phyloP scores from a whole-genome alignment of 257 asterid genomes.

The Solanum paucissectum region DNA sequence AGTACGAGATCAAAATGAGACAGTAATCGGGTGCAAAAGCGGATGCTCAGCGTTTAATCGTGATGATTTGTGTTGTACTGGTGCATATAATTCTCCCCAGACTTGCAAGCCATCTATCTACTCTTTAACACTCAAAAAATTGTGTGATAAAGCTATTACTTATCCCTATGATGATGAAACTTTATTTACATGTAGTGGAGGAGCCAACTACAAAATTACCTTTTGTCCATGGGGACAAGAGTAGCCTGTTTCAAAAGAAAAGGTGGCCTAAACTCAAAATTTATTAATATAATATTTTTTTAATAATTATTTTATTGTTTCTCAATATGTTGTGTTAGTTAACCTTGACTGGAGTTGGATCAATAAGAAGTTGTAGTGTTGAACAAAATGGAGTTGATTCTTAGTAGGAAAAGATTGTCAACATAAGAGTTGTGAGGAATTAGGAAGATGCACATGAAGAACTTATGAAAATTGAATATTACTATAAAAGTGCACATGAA shows the following conservation, averaged over 20 bases:
- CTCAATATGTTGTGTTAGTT: not conserved
- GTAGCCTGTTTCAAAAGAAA: not conserved
- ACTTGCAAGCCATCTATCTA: not conserved
- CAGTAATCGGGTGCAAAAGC: constrained; percentile 20
- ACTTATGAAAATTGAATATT: too few relatives aligned
- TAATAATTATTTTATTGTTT: not conserved
- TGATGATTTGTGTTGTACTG: not conserved
- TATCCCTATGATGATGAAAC: not conserved
- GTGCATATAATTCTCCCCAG: not conserved
- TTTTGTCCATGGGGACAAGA: not conserved
- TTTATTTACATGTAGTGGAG: not conserved
- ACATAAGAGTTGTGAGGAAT: too few relatives aligned
- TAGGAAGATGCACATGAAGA: too few relatives aligned
- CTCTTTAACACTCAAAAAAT: not conserved
- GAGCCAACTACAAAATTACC: not conserved
- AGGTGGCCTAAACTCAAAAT: not conserved
- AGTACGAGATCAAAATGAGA: not conserved
- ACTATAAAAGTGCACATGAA: too few relatives aligned
- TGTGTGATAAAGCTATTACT: not conserved
- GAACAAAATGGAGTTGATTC: not conserved
- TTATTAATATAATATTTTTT: not conserved
- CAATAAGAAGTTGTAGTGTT: not conserved
- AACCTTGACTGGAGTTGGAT: not conserved
- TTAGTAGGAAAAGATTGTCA: too few relatives aligned
- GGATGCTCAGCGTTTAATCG: not conserved